Base-by-base conservation (phyloP, 805 yeast genomes). In the Sugiyamaella mastotermitis region DNA sequence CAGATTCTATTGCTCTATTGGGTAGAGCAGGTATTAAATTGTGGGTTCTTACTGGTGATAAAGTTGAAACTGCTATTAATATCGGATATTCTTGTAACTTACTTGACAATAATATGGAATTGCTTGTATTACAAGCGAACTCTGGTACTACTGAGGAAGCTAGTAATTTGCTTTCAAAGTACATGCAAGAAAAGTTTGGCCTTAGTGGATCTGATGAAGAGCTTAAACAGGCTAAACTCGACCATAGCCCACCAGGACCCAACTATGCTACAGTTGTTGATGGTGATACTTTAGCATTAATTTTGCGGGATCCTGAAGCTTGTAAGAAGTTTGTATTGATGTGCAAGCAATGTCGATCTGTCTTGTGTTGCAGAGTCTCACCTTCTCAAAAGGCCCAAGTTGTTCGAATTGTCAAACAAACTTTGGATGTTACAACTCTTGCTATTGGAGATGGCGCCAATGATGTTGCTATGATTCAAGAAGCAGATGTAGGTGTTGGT, bases 381-480 rank as follows among this genome's bases (percentile, higher is more conserved):
- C 92, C 94, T 5, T 73, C 87, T 14, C 92, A 83, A 57, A 83
- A 83, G 61, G 94, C 92, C 3, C 72, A 72, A 11, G 82, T 83
- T 18, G 90, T 82, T 16, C 68, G 64, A 44, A 59, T 78, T 64
- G 87, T 83, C 19, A 80, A 80, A 54, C 64, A 68, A 21, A 69
- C 70, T 6, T 68, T 83, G 48, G 70, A 71, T 35, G 92, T 83
- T 23, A 80, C 81, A 77, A 81, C 92, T 0, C 66, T 83, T 41
- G 85, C 90, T 0, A 76, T 83, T 55, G 94, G 94, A 22, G 94
- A 83, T 56, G 94, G 94, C 46, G 84, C 92, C 18, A 83, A 83
- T 53, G 94, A 83, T 57, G 92, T 83, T 35, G 83, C 92, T 6
- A 83, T 83, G 94, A 83, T 83, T 46, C 90, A 82, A 53, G 82